Conservation (phyloP, 257 asterid species). For the Plantago major region DNA sequence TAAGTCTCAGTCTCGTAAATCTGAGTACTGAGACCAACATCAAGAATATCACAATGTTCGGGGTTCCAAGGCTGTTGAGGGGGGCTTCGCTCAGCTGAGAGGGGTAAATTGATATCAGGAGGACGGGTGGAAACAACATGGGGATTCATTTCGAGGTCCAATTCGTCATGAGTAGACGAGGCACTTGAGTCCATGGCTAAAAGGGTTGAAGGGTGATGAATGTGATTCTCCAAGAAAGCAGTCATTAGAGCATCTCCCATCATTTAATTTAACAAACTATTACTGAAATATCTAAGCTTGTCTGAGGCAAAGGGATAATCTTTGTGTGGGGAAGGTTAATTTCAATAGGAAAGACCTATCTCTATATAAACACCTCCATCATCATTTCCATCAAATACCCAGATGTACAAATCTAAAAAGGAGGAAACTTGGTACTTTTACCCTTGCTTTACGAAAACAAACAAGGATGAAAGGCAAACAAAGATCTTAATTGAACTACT, state of each 20-base stretch:
- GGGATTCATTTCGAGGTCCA: slow-evolving; percentile 76
- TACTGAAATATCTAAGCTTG: slow-evolving; percentile 2
- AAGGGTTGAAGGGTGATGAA: slow-evolving; percentile 77
- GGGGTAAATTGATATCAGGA: slow-evolving; percentile 84
- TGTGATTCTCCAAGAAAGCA: slow-evolving; percentile 61
- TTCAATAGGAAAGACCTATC: slow-evolving; percentile 27
- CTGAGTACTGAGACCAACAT: slow-evolving; percentile 74
- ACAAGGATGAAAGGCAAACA: not conserved
- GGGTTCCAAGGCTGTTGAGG: slow-evolving; percentile 69
- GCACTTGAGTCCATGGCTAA: slow-evolving; percentile 94
- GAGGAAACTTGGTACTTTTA: no score
- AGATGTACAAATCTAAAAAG: slow-evolving; percentile 1
- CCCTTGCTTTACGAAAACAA: not conserved
- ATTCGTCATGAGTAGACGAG: slow-evolving; percentile 68
- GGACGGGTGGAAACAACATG: slow-evolving; percentile 63
- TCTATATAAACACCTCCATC: slow-evolving; percentile 26
- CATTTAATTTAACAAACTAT: slow-evolving; percentile 5
- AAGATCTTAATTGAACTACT: slow-evolving; percentile 11
- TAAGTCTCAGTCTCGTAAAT: slow-evolving; percentile 59
- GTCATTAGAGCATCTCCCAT: slow-evolving; percentile 77
- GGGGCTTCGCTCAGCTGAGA: slow-evolving; percentile 72
- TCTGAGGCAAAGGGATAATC: not conserved
- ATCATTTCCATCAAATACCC: slow-evolving; percentile 26
- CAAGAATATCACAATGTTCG: slow-evolving; percentile 73
- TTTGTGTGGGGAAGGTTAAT: slow-evolving; percentile 16